Base-by-base conservation (phyloP, 2,329 filamentous ascomycete genomes). In the Aspergillus alliaceus region DNA sequence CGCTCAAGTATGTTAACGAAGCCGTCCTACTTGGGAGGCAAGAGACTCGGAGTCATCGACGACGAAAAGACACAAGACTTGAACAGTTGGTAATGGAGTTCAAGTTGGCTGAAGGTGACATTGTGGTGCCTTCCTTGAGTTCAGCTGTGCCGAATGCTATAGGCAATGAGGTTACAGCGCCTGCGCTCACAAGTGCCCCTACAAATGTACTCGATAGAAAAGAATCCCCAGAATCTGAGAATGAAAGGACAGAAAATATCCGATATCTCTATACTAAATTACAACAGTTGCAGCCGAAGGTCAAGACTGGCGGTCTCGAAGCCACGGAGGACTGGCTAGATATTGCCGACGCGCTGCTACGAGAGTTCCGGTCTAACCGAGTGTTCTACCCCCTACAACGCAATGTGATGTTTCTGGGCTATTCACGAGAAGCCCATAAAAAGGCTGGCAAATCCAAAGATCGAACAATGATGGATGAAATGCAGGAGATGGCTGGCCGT, bases 1-100 rank as follows among this genome's bases (percentile, higher is more conserved):
- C 92, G 1, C 84, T 92, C 57, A 86, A 89, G 58, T 84, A 92
- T 51, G 86, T 90, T 49, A 89, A 88, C 32, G 89, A 96, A 70
- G 87, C 90, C 8, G 83, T 93, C 64, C 80, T 85, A 31, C 77
- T 92, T 29, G 81, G 81, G n/a, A 76, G 77, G 69, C 73, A 74
- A 54, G 73, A 76, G 59, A 69, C 60, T 48, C 66, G 67, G 57
- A 69, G 60, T 39, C 66, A 66, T 46, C 64, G 67, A 54, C 68
- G 64, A 53, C 66, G 69, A 56, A 74, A 69, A 60, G 72, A 73
- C 46, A 72, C 72, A 8, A 67, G 74, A 32, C 69, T 77, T n/a
- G 73, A 73, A 42, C 72, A 76, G 44, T 66, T 77, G n/a, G 74
- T 71, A 29, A 71, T 64, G 56, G 74, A 77, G 49, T 76, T 77